Percentiles rank a stretch among this genome's conserved stretches.
Conservation (phyloP, 2,329 filamentous ascomycete species). For the Ascochyta rabiei region DNA sequence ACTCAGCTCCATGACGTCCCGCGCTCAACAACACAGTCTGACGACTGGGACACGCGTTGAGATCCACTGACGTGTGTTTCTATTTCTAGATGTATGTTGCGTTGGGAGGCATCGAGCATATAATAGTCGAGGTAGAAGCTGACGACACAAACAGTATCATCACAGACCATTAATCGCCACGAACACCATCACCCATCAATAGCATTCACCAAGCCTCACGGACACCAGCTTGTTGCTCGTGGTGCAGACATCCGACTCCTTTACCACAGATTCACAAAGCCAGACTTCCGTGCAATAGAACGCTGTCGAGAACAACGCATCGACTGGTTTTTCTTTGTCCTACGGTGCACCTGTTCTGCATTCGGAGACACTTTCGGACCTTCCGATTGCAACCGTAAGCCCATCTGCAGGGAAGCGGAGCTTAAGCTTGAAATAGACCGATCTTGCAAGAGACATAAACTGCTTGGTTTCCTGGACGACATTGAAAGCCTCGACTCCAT, state of each 20-base stretch:
- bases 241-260: neutral
- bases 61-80: slow-evolving; percentile 10
- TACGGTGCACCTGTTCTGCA: slow-evolving; percentile 20
- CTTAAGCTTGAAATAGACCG: slow-evolving; percentile 16
- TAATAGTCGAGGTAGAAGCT: neutral
- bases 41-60: slow-evolving; percentile 14
- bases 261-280: neutral
- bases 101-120: slow-evolving; percentile 1
- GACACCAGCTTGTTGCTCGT: slow-evolving; percentile 2
- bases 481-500: neutral
- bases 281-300: slow-evolving; percentile 3
- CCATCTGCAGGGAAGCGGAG: slow-evolving; percentile 17
- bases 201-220: slow-evolving; percentile 4
- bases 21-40: slow-evolving; percentile 1
- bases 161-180: slow-evolving; percentile 1
- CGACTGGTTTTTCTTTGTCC: slow-evolving; percentile 23
- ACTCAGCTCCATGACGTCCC: slow-evolving; percentile 19
- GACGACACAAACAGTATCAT: neutral
- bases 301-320: slow-evolving; percentile 1
- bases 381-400: slow-evolving; percentile 20
- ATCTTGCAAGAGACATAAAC: slow-evolving; percentile 6
- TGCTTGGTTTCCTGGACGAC: slow-evolving; percentile 6
- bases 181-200: neutral
- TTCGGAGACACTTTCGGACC: slow-evolving; percentile 20
- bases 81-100: slow-evolving; percentile 11